Base-by-base conservation (phyloP, 352 stramenopile species). In the Phytophthora brassicae region DNA sequence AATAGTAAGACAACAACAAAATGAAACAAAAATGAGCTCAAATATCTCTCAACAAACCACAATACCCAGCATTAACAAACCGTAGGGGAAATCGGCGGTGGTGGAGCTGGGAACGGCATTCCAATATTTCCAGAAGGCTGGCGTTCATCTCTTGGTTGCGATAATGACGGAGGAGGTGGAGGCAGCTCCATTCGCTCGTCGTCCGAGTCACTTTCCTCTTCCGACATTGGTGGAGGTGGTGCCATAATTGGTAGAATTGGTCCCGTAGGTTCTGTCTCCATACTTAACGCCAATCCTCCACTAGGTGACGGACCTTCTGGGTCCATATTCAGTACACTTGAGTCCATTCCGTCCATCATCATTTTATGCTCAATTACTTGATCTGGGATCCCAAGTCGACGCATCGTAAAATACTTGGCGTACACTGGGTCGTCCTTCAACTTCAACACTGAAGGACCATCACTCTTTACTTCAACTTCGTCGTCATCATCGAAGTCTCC, bases 331-430 rank as follows among this genome's bases (percentile, higher is more conserved):
- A 89, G 60, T 55, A 94, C 77, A 29, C 52, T 72, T 3, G 82
- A 41, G 51, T 92, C 75, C 57, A 94, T 74, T 35, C 80, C 86
- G 42, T 92, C 86, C 68, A 94, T 88, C 60, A 84, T 39, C 41
- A 94, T 77, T 49, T 94, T 94, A 20, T 94, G 83, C 41, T 81
- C 66, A 38, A 94, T 92, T 17, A 88, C 81, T 11, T 74, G 77
- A 6, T 89, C 78, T 6, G 86, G 83, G 50, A 92, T 88, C 1
- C 84, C 81, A 41, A 94, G 57, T 28, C 82, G 66, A 19, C 77
- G 71, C 86, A 94, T 94, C 5, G 81, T 91, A 62, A 94, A 94
- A 58, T 92, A 94, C 77, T 89, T 92, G 55, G 82, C 84, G 46
- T 90, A 94, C 9, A 81, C 38, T 9, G 83, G 83, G 41, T 94